These are phyloP conservation scores for Euptelea pleiosperma DNA, from an alignment of 164 flowering plant genomes.

Conservation along the genomic window DNA sequence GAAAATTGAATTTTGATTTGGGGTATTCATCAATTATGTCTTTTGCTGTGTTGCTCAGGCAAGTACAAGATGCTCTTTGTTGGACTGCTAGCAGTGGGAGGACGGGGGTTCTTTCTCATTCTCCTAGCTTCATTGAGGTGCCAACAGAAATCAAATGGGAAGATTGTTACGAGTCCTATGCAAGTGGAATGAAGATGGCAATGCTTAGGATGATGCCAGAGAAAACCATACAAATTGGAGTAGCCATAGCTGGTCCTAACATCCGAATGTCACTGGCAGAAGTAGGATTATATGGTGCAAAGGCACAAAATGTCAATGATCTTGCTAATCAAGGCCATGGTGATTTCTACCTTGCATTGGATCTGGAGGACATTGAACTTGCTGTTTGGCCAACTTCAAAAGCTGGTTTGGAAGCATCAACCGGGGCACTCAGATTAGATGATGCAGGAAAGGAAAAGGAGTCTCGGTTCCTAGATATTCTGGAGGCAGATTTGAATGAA, in stretches of 20 bases:
- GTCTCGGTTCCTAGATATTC: slow-evolving; percentile 31
- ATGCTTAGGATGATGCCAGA: slow-evolving; percentile 49
- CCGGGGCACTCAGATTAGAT: slow-evolving; percentile 20
- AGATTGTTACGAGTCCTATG: slow-evolving; percentile 20
- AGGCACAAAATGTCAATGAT: slow-evolving; percentile 14
- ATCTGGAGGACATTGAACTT: slow-evolving; percentile 50
- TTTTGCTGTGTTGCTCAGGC: slow-evolving; percentile 37
- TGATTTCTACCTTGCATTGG: slow-evolving; percentile 33
- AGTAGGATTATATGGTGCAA: slow-evolving; percentile 22
- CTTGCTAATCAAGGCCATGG: slow-evolving; percentile 18
- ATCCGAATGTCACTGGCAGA: slow-evolving; percentile 43
- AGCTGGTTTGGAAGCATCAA: slow-evolving; percentile 26
- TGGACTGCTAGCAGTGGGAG: slow-evolving; percentile 19
- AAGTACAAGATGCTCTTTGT: slow-evolving; percentile 39
- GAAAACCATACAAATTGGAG: slow-evolving; percentile 57
- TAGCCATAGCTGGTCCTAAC: slow-evolving; percentile 54
- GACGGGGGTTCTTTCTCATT: slow-evolving; percentile 21
- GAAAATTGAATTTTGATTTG: slow-evolving; percentile 56
- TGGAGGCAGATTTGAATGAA: slow-evolving; percentile 21
- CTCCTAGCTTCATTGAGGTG: slow-evolving; percentile 24
- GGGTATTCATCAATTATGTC: slow-evolving; percentile 49
- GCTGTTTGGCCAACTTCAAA: slow-evolving; percentile 54
- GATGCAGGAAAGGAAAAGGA: slow-evolving; percentile 29
- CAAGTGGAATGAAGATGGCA: slow-evolving; percentile 25
- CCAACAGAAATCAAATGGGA: slow-evolving; percentile 25